phyloP scores from a whole-genome alignment of 768 basidiomycete species.

The Mycena galopus region DNA sequence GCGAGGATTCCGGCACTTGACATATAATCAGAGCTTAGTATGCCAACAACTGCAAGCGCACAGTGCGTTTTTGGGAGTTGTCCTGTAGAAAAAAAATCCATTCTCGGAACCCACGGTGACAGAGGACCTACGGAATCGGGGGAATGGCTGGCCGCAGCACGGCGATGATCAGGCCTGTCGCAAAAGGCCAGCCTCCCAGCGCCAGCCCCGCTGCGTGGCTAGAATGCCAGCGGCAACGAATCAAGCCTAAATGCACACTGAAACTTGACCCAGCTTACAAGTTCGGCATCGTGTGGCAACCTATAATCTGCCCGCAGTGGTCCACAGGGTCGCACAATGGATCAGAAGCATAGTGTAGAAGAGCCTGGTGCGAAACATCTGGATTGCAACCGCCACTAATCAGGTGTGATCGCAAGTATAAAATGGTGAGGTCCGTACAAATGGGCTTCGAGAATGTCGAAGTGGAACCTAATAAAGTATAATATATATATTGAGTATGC shows the following conservation, averaged over 20 bases:
- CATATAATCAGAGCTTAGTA: background rate
- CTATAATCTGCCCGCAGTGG: conserved; percentile 10
- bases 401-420: no score
- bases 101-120: background rate
- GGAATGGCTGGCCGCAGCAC: conserved; percentile 3
- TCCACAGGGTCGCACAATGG: conserved; percentile 12
- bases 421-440: background rate
- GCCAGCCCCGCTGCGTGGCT: conserved; percentile 22
- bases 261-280: background rate
- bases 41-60: background rate
- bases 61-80: conserved; percentile 18
- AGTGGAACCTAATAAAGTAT: no score
- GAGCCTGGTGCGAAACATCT: conserved; percentile 22
- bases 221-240: no score
- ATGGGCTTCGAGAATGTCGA: conserved; percentile 26
- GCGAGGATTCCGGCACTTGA: background rate
- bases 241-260: background rate
- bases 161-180: conserved; percentile 2
- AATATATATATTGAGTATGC: no score
- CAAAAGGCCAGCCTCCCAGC: conserved; percentile 3
- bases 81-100: background rate
- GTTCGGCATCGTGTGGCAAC: conserved; percentile 3
- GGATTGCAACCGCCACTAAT: no score
- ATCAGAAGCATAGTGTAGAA: conserved; percentile 1
- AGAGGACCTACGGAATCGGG: background rate